These are phyloP conservation scores for Beauveria bassiana DNA, from an alignment of 2,329 filamentous ascomycete genomes.

Conservation along the genomic window DNA sequence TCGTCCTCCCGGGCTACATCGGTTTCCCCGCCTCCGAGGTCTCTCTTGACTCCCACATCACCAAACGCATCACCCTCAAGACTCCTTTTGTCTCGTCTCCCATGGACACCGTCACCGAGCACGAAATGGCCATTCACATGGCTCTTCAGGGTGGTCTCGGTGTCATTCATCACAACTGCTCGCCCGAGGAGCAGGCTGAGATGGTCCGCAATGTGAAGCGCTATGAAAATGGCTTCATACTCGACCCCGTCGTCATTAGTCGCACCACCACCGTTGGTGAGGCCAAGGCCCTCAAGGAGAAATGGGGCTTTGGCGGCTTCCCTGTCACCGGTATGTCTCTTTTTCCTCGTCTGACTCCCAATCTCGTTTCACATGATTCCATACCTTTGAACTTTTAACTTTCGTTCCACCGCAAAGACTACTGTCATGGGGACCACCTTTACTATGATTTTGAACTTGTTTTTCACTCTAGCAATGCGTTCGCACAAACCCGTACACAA, in stretches of 20 bases:
- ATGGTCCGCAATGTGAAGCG: constrained; percentile 99
- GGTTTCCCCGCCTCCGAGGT: constrained; percentile 93
- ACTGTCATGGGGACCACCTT: constrained; percentile 68
- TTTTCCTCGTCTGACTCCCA: constrained; percentile 3
- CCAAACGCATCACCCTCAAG: constrained; percentile 92
- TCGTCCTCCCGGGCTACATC: constrained; percentile 94
- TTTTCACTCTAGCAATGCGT: constrained; percentile 11
- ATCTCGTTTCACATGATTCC: constrained; percentile 59
- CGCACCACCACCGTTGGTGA: constrained; percentile 83
- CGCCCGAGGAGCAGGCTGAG: constrained; percentile 91
- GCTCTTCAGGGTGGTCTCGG: constrained; percentile 80
- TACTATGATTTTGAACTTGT: constrained; percentile 24
- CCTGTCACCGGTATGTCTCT: constrained; percentile 83
- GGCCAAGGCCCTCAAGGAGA: constrained; percentile 87
- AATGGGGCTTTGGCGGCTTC: constrained; percentile 98
- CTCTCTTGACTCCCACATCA: constrained; percentile 80
- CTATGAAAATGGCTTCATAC: constrained; percentile 98
- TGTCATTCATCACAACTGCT: constrained; percentile 99
- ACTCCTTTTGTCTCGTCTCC: constrained; percentile 95
- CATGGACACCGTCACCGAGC: constrained; percentile 99
- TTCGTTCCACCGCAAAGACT: constrained; percentile 99
- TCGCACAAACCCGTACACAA: background rate
- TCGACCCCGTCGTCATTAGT: constrained; percentile 87
- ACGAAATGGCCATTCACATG: constrained; percentile 99
- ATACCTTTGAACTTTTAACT: constrained; percentile 81